These are phyloP conservation scores for Chrysoporthe austroafricana DNA, from an alignment of 2,329 filamentous ascomycete genomes.

Conservation along the genomic window DNA sequence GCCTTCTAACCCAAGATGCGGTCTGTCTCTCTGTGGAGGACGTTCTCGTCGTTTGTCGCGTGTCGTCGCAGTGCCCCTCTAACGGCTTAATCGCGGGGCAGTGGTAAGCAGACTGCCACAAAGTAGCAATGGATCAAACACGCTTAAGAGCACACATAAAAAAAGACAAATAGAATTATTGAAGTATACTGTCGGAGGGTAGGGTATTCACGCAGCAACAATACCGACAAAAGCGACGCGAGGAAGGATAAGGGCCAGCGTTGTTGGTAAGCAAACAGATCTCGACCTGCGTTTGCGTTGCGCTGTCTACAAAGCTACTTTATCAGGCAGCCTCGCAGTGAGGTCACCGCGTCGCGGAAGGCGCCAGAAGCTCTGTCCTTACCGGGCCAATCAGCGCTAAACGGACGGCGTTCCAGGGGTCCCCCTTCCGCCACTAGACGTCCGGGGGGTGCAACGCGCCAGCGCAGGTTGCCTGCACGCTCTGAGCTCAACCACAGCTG, in stretches of 20 bases:
- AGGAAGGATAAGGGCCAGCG: background rate
- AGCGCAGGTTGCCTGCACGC: conserved; percentile 21
- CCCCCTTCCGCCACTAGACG: conserved; percentile 1
- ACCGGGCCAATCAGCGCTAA: conserved; percentile 20
- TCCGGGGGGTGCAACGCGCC: conserved; percentile 14
- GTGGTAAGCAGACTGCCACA: background rate
- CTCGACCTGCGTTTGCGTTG: background rate
- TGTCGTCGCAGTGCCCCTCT: background rate
- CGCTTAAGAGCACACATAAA: background rate
- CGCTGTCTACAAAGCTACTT: background rate
- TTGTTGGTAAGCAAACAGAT: background rate
- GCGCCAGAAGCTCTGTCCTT: conserved; percentile 21
- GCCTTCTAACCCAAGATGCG: background rate
- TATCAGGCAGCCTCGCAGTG: conserved; percentile 11
- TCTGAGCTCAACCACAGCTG: conserved; percentile 11
- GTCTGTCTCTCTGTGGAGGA: background rate
- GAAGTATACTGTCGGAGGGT: background rate
- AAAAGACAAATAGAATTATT: background rate
- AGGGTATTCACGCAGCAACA: background rate
- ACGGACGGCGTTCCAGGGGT: conserved; percentile 2
- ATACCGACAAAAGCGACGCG: background rate
- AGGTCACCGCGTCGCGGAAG: conserved; percentile 14
- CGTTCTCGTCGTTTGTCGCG: background rate
- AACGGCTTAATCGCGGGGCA: background rate
- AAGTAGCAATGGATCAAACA: background rate